phyloP scores from a whole-genome alignment of 2,329 filamentous ascomycete species.

The Neophaeococcomyces aloes region DNA sequence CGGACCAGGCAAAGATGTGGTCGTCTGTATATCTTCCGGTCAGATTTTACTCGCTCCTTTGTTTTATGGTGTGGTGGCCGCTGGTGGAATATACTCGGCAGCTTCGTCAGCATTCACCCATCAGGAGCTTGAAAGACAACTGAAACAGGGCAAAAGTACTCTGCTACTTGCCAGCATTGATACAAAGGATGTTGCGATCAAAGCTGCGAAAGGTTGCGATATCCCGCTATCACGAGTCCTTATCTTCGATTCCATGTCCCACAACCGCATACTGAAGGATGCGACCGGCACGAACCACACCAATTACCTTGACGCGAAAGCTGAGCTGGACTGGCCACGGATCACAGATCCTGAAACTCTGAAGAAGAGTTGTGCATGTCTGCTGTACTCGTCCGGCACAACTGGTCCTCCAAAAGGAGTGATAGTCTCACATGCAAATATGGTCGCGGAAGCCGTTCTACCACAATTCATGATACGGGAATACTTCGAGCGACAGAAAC shows the following conservation, averaged over 20 bases:
- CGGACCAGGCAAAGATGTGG: constrained; percentile 43
- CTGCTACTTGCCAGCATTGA: constrained; percentile 40
- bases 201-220: constrained; percentile 41
- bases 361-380: constrained; percentile 32
- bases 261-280: constrained; percentile 25
- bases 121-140: constrained; percentile 22
- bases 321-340: constrained; percentile 42
- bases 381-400: constrained; percentile 27
- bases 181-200: constrained; percentile 38
- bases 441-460: constrained; percentile 31
- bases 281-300: constrained; percentile 6
- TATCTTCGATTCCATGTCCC: constrained; percentile 36
- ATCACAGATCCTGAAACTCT: constrained; percentile 43
- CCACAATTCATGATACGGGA: constrained; percentile 22
- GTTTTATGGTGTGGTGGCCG: constrained; percentile 49
- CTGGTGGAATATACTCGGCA: constrained; percentile 47
- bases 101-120: constrained; percentile 16
- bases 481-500: constrained; percentile 19
- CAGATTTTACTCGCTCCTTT: constrained; percentile 45
- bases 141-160: constrained; percentile 16
- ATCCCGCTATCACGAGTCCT: constrained; percentile 41
- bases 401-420: constrained; percentile 24
- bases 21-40: constrained; percentile 47
- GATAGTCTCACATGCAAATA: constrained; percentile 27
- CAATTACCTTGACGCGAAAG: constrained; percentile 12